Percentiles rank a stretch among this genome's conserved stretches.
Conservation (phyloP, 306 rosid genomes). For the Cicer bijugum region DNA sequence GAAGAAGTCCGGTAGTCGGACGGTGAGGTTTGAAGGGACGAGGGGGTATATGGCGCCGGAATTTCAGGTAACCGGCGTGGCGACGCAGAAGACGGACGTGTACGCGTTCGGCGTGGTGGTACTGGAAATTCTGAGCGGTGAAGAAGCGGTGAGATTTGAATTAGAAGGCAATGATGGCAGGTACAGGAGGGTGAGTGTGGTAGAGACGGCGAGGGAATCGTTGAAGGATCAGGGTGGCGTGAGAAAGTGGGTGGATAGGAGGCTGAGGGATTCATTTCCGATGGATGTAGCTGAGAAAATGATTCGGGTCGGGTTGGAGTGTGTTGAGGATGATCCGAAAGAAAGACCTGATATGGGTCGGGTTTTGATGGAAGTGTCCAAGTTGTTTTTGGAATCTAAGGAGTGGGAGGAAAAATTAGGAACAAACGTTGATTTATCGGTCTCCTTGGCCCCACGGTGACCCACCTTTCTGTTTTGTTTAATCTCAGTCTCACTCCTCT, state of each 20-base stretch:
- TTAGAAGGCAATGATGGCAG: conserved; percentile 53
- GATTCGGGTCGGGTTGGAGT: conserved; percentile 67
- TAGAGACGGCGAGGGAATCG: conserved; percentile 73
- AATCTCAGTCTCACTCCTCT: background rate
- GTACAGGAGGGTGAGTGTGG: conserved; percentile 67
- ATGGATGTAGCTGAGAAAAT: conserved; percentile 74
- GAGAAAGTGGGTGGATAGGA: conserved; percentile 82
- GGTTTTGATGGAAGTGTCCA: conserved; percentile 65
- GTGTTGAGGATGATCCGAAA: conserved; percentile 65
- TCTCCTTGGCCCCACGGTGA: conserved; percentile 78
- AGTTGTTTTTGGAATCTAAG: conserved; percentile 71
- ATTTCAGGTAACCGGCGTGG: conserved; percentile 58
- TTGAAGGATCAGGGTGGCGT: conserved; percentile 48
- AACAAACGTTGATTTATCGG: conserved; percentile 53
- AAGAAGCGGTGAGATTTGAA: conserved; percentile 65
- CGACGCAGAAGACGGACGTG: conserved; percentile 78
- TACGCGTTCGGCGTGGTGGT: conserved; percentile 91
- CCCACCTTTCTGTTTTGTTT: background rate
- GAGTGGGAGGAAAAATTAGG: conserved; percentile 71
- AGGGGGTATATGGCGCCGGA: conserved; percentile 96
- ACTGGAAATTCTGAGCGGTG: conserved; percentile 81
- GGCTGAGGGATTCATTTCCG: conserved; percentile 85
- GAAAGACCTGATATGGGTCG: conserved; percentile 80
- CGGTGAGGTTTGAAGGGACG: conserved; percentile 73
- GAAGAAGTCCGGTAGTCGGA: conserved; percentile 51